Conservation (phyloP, 2,329 filamentous ascomycete genomes). For the Calonectria pteridis region DNA sequence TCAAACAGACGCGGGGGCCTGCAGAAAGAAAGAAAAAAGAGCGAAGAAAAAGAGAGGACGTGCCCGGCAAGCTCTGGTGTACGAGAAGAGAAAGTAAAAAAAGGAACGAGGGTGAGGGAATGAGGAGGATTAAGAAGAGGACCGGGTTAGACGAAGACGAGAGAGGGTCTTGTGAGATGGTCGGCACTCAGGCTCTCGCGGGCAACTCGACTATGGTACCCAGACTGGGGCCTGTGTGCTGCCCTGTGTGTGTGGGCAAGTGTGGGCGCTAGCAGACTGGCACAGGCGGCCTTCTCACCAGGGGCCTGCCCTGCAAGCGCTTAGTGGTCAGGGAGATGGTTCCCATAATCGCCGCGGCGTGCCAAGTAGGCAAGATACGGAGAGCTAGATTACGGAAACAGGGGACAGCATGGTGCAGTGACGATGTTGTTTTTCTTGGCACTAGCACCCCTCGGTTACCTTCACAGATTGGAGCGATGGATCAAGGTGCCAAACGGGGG, state of each 20-base stretch:
- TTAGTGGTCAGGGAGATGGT: not conserved
- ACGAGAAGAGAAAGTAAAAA: constrained; percentile 34
- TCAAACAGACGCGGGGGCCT: constrained; percentile 43
- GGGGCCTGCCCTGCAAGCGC: constrained; percentile 2
- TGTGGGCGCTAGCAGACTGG: not conserved
- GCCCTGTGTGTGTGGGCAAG: not conserved
- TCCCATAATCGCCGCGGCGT: not conserved
- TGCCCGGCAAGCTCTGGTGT: constrained; percentile 49
- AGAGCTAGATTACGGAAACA: not conserved
- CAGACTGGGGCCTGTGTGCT: constrained; percentile 23
- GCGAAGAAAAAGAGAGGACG: constrained; percentile 49
- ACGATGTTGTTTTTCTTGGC: constrained; percentile 10
- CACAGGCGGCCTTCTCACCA: not conserved
- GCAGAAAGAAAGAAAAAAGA: constrained; percentile 32
- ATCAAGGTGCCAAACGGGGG: constrained; percentile 12
- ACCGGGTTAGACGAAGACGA: constrained; percentile 36
- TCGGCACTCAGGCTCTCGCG: not conserved
- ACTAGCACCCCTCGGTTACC: not conserved
- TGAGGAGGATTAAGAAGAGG: constrained; percentile 34
- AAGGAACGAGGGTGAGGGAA: constrained; percentile 38
- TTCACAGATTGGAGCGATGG: constrained; percentile 15
- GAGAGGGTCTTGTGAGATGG: constrained; percentile 38
- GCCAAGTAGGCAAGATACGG: not conserved
- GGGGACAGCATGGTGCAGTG: constrained; percentile 14
- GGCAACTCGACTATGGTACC: constrained; percentile 19